Conservation (phyloP, 352 stramenopile species). For the Hyaloperonospora brassicae region DNA sequence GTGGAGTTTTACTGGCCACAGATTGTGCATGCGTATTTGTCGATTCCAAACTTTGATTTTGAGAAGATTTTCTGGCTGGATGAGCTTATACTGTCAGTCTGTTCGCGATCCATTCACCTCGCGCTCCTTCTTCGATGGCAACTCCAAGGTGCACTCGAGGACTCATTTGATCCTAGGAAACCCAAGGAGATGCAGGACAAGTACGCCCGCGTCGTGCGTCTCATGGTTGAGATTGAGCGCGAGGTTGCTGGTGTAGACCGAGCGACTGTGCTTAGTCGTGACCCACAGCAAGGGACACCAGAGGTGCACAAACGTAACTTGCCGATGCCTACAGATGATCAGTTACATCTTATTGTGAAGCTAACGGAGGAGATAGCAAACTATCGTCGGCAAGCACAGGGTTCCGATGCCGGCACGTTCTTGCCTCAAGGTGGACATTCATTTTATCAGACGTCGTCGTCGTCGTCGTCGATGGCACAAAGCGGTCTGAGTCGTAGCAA, state of each 20-base stretch:
- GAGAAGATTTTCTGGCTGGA: slow-evolving; percentile 88
- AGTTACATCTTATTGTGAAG: slow-evolving; percentile 74
- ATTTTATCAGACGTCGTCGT: slow-evolving; percentile 29
- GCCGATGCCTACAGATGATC: slow-evolving; percentile 76
- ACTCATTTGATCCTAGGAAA: slow-evolving; percentile 71
- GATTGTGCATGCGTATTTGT: slow-evolving; percentile 84
- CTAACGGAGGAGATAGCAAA: slow-evolving; percentile 67
- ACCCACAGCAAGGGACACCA: slow-evolving; percentile 23
- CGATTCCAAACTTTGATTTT: slow-evolving; percentile 84
- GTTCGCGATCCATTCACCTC: slow-evolving; percentile 79
- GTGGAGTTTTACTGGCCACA: slow-evolving; percentile 90
- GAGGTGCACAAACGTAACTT: slow-evolving; percentile 51
- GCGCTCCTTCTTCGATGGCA: slow-evolving; percentile 81
- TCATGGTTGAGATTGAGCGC: slow-evolving; percentile 84
- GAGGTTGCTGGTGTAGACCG: slow-evolving; percentile 70
- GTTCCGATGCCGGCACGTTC: slow-evolving; percentile 13
- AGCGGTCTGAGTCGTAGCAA: slow-evolving; percentile 14
- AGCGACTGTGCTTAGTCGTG: slow-evolving; percentile 50
- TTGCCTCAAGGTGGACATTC: slow-evolving; percentile 24
- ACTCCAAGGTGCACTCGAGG: slow-evolving; percentile 78
- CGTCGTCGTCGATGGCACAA: slow-evolving; percentile 31
- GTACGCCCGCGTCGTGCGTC: slow-evolving; percentile 69
- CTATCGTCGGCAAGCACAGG: slow-evolving; percentile 51
- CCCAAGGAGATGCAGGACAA: slow-evolving; percentile 82
- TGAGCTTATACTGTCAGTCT: slow-evolving; percentile 82